Percentiles rank a stretch among this genome's conserved stretches.
These are phyloP conservation scores for Globisporangium iwayamae DNA, from an alignment of 352 stramenopile genomes.

Conservation along the genomic window DNA sequence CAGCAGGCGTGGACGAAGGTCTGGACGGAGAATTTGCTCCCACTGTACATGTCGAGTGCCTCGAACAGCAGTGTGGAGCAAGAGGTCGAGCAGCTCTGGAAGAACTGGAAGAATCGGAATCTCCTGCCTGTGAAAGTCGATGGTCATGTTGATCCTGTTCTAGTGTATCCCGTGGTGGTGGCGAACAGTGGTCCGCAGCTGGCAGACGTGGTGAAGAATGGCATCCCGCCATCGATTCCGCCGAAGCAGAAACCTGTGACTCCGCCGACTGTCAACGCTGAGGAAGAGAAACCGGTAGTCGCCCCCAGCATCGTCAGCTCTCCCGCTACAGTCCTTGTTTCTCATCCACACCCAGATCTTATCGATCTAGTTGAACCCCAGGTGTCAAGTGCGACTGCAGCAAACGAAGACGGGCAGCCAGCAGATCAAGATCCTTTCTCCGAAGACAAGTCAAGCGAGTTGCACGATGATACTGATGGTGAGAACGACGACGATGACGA, in stretches of 20 bases:
- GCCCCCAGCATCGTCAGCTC: not conserved
- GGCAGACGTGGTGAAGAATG: conserved; percentile 10
- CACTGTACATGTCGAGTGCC: not conserved
- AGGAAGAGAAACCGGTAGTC: not conserved
- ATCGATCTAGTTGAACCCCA: not conserved
- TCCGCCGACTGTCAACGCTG: not conserved
- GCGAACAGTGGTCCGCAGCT: not conserved
- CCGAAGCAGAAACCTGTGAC: not conserved
- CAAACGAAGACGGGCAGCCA: not conserved
- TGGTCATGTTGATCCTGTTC: not conserved
- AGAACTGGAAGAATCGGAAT: conserved; percentile 11
- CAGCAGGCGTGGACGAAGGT: conserved; percentile 15
- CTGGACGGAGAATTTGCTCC: not conserved
- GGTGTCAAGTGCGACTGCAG: not conserved
- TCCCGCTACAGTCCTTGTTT: not conserved
- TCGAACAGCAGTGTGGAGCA: conserved; percentile 4
- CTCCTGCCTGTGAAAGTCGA: not conserved
- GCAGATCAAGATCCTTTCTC: not conserved
- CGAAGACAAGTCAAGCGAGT: not conserved
- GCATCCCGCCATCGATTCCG: not conserved
- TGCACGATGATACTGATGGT: not conserved
- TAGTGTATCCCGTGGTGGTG: not conserved
- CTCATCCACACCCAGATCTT: not conserved
- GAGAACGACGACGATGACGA: not conserved
- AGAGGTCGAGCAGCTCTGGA: conserved; percentile 17